Base-by-base conservation (phyloP, 2,329 filamentous ascomycete genomes). In the Colletotrichum lindemuthianum region DNA sequence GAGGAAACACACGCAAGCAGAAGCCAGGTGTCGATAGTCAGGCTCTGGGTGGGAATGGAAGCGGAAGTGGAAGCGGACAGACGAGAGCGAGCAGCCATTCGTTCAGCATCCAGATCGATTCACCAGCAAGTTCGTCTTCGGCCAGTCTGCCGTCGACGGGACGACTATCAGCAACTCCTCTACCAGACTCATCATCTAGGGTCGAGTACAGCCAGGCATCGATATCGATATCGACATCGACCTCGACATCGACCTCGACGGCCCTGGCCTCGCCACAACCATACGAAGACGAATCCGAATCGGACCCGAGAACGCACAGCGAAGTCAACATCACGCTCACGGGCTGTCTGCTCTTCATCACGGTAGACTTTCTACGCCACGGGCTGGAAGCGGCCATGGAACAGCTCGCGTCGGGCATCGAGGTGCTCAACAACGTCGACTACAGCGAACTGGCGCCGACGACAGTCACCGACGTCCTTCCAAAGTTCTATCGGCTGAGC, bases 281-380 rank as follows among this genome's bases (percentile, higher is more conserved):
- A 2, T 16, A n/a, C 2, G 59, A 56, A 2, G 58, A 60, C 10
- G 61, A 47, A 2, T n/a, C 32, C 36, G 61, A 61, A 32, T 48
- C 53, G 3, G 58, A 65, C 0, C 39, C 36, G 15, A 24, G 15
- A 6, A 39, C 24, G 3, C 13, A 41, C 32, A 61, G 39, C 33
- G 61, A 65, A 13, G 58, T 65, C 1, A 59, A 61, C 34, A 67
- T 78, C 0, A 74, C 74, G 0, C 69, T 86, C 9, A 73, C 83
- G 2, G 80, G 80, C 13, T 85, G 82, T 65, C 71, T 84, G 0
- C 72, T 86, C 33, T 84, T 86, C 66, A 81, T 83, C 15, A 84
- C 83, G 65, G 79, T 86, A 48, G 85, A 86, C 70, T 84, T 84
- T 67, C 74, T 87, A 60, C 82, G 58, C 10, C 43, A 55, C 32